Percentiles rank a stretch among this genome's conserved stretches.
These are phyloP conservation scores for Cordia subcordata DNA, from an alignment of 257 asterid species.

Conservation along the genomic window DNA sequence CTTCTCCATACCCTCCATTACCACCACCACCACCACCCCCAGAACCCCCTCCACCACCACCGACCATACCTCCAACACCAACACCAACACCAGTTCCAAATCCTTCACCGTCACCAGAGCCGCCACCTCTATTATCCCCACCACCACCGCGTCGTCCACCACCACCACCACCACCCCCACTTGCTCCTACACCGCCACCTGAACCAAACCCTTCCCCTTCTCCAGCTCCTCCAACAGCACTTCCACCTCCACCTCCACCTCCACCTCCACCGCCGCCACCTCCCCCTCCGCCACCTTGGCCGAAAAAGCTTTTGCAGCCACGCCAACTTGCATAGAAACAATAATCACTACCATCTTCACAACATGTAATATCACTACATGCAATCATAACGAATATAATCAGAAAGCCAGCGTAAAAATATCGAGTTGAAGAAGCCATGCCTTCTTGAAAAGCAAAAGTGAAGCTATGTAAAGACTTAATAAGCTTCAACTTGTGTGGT, in stretches of 20 bases:
- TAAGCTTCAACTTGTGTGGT: constrained; percentile 6
- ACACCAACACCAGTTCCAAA: not conserved
- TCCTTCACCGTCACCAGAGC: not conserved
- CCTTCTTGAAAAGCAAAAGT: not conserved
- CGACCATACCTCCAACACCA: not conserved
- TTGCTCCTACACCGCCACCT: too few species aligned
- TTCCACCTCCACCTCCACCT: too few species aligned
- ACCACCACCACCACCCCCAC: not conserved
- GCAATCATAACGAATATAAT: constrained; percentile 9
- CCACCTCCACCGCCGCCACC: not conserved
- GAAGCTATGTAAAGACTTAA: not conserved
- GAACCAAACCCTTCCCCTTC: too few species aligned
- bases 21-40: constrained; percentile 6
- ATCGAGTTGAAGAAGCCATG: constrained; percentile 14
- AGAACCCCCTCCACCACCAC: constrained; percentile 14
- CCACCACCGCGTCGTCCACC: not conserved
- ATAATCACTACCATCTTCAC: constrained; percentile 17
- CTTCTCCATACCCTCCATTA: constrained; percentile 13
- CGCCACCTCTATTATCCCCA: not conserved
- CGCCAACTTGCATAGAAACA: constrained; percentile 19
- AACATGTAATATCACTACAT: not conserved
- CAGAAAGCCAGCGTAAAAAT: constrained; percentile 9
- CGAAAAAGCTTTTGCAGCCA: constrained; percentile 15
- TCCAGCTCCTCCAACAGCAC: too few species aligned
- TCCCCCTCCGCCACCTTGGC: constrained; percentile 11